Conservation (phyloP, 2,329 filamentous ascomycete species). For the Pseudonectria buxi region DNA sequence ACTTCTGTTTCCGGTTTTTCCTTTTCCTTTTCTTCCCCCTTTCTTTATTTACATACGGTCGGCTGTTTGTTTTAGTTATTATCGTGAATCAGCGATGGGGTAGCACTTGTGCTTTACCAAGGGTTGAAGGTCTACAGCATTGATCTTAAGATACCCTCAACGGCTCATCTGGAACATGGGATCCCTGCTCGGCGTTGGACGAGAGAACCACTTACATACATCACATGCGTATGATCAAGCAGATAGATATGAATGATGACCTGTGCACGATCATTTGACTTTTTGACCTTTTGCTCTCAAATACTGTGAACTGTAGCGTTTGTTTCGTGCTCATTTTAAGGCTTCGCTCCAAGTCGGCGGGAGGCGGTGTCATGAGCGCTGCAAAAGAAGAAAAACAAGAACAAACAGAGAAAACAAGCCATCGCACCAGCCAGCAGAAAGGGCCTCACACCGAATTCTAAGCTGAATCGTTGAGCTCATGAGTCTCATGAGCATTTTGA, state of each 20-base stretch:
- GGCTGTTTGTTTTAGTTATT: too few relatives aligned
- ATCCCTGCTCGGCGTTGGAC: conserved; percentile 21
- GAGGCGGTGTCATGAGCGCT: too few relatives aligned
- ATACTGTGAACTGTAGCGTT: too few relatives aligned
- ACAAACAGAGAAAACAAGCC: too few relatives aligned
- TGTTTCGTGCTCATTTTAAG: too few relatives aligned
- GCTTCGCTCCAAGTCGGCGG: too few relatives aligned
- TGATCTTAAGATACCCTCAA: conserved; percentile 28
- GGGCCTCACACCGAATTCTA: too few relatives aligned
- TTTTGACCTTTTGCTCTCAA: neutral
- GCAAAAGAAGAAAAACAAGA: too few relatives aligned
- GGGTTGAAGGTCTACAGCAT: conserved; percentile 16
- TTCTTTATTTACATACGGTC: conserved; percentile 3
- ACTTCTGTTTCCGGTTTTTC: neutral
- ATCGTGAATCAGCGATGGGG: conserved; percentile 12
- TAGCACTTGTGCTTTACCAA: conserved; percentile 17
- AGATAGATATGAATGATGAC: conserved; percentile 21
- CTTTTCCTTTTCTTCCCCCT: too few relatives aligned
- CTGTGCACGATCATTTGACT: conserved; percentile 2
- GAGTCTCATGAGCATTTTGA: too few relatives aligned
- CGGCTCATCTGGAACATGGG: conserved; percentile 21
- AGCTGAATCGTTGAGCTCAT: too few relatives aligned
- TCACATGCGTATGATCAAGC: conserved; percentile 16
- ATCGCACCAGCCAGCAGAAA: too few relatives aligned
- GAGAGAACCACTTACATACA: conserved; percentile 8